phyloP scores from a whole-genome alignment of 805 yeast species.

The Candida xyloterini region DNA sequence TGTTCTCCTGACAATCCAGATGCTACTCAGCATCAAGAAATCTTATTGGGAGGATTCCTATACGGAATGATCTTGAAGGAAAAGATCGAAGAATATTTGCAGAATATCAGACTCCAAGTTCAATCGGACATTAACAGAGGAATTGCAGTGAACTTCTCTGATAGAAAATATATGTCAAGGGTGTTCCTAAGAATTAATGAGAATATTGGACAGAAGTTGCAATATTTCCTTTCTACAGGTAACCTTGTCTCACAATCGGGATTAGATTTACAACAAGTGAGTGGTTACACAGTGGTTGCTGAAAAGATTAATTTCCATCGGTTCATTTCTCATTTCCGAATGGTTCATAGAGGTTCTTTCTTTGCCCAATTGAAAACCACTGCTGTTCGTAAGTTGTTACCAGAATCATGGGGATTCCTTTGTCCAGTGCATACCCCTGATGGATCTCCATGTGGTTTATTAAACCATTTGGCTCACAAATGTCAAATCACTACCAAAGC shows the following conservation, averaged over 20 bases:
- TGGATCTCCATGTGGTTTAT: slow-evolving; percentile 98
- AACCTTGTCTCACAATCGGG: slow-evolving; percentile 96
- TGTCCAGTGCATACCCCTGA: slow-evolving; percentile 99
- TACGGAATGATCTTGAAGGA: slow-evolving; percentile 97
- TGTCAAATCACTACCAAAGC: slow-evolving; percentile 80
- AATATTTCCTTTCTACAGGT: slow-evolving; percentile 94
- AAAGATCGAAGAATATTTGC: slow-evolving; percentile 90
- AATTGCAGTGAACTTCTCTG: slow-evolving; percentile 75
- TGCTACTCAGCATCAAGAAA: slow-evolving; percentile 98
- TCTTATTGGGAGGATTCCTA: slow-evolving; percentile 89
- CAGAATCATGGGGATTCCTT: slow-evolving; percentile 98
- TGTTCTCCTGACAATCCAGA: slow-evolving; percentile 98
- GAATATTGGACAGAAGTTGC: slow-evolving; percentile 91
- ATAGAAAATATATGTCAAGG: slow-evolving; percentile 76
- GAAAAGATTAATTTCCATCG: slow-evolving; percentile 97
- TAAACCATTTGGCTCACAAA: slow-evolving; percentile 94
- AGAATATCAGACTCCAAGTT: slow-evolving; percentile 67
- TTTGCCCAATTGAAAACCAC: slow-evolving; percentile 97
- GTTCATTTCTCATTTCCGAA: slow-evolving; percentile 96
- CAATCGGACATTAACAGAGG: slow-evolving; percentile 80
- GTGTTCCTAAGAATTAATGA: slow-evolving; percentile 80
- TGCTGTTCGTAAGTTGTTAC: slow-evolving; percentile 90
- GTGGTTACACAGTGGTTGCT: slow-evolving; percentile 98
- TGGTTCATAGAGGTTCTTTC: slow-evolving; percentile 99
- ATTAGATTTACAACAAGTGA: slow-evolving; percentile 93